Evolutionary conservation across 2,329 filamentous ascomycete species (phyloP), one percentile per base, ranked within the genome.

Genomic region (Sporothrix humicola): DNA sequence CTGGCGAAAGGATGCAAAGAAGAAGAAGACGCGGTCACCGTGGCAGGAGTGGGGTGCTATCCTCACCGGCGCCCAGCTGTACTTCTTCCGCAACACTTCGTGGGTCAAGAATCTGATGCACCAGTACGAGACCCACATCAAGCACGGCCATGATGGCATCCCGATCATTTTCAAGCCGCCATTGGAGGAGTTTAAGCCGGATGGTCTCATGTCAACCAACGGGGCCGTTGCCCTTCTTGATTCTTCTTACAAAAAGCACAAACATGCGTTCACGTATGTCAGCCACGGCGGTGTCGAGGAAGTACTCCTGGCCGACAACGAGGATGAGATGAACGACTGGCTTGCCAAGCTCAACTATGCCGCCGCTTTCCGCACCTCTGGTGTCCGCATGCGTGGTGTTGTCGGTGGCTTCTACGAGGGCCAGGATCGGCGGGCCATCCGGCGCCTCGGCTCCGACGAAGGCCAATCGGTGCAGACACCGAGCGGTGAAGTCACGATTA

Each of bases 1-100:
- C 46, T 99, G 96, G 96, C 90, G 96, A 61, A 99, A 99, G 80
- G 94, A 97, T 76, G 84, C 88, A 0, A 98, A 97, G 83, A 97
- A 95, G 83, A 95, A 96, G 83, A 97, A 97, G 82, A 92, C 94
- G 0, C 89, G 95, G 59, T 98, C 95, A 12, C 95, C 96, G 1
- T 99, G 96, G 96, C 95, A 98, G 80, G 96, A 99, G 86, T 99
- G 96, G 96, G 96, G 96, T 71, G 96, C 94, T 31, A 92, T 99
- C 74, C 87, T 99, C 44, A 99, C 96, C 0, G 94, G 95, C n/a
- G 97, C 96, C 6, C 95, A 98, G 79, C 88, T 99, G 8, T 99
- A 98, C 81, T 94, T 99, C 81, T 99, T 98, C 84, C 91, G 93
- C 73, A 98, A 98, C 80, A 92, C 94, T 5, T 87, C 90, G 23